These are phyloP conservation scores for Mycena sp. DNA, from an alignment of 1,284 basidiomycete genomes.

Conservation along the genomic window DNA sequence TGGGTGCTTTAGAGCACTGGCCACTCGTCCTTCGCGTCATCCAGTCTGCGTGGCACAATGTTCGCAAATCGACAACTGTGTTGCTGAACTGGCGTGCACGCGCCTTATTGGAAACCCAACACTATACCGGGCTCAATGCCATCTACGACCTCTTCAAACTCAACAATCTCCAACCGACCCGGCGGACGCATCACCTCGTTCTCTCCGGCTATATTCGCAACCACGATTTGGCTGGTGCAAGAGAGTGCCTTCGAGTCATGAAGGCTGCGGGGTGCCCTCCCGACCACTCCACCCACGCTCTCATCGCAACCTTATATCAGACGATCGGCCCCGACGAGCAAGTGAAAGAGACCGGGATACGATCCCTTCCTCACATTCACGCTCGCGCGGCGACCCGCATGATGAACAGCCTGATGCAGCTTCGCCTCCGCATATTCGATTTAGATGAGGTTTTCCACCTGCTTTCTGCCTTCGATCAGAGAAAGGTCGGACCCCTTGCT, in stretches of 20 bases:
- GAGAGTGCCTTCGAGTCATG: constrained; percentile 65
- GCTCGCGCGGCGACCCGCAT: constrained; percentile 57
- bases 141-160: constrained; percentile 62
- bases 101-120: constrained; percentile 63
- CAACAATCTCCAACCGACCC: constrained; percentile 58
- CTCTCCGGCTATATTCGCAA: constrained; percentile 76
- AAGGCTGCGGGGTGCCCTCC: constrained; percentile 61
- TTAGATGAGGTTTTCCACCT: constrained; percentile 56
- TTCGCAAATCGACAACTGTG: constrained; percentile 59
- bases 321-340: constrained; percentile 66
- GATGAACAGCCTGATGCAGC: constrained; percentile 73
- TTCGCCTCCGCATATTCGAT: constrained; percentile 68
- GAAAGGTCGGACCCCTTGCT: constrained; percentile 33
- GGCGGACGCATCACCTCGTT: constrained; percentile 74
- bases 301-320: constrained; percentile 69
- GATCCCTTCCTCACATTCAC: constrained; percentile 55
- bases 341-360: constrained; percentile 63
- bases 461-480: constrained; percentile 59
- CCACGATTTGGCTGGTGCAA: constrained; percentile 67
- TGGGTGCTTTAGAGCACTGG: constrained; percentile 64
- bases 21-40: constrained; percentile 57
- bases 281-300: constrained; percentile 67
- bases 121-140: constrained; percentile 57
- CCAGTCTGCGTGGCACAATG: constrained; percentile 56
- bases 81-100: constrained; percentile 77